These are phyloP conservation scores for Coemansia sp. DNA, from an alignment of 192 early-diverging fungal species.

Conservation along the genomic window DNA sequence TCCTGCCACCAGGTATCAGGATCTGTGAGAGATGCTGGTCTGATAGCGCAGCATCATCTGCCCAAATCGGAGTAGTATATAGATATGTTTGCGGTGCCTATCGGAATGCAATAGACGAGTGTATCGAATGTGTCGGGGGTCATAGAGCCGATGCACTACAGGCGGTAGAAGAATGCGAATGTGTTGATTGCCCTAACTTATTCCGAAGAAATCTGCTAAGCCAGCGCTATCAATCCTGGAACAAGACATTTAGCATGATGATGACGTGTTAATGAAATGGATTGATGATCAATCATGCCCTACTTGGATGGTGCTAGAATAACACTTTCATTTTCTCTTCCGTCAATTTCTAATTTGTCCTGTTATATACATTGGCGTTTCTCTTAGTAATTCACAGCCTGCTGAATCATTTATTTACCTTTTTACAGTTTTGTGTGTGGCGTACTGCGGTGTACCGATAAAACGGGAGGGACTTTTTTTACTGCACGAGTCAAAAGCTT, in stretches of 20 bases:
- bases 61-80: constrained; percentile 11
- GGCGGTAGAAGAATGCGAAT: constrained; percentile 33
- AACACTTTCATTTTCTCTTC: no score
- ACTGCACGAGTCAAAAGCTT: background rate
- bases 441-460: no score
- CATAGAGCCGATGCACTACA: constrained; percentile 30
- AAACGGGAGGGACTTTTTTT: background rate
- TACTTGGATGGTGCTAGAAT: no score
- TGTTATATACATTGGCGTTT: no score
- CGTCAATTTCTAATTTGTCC: no score
- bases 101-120: constrained; percentile 18
- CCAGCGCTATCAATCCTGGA: constrained; percentile 25
- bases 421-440: no score
- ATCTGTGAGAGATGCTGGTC: constrained; percentile 22
- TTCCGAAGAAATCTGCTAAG: constrained; percentile 21
- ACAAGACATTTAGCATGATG: constrained; percentile 1
- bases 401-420: no score
- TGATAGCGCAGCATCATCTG: constrained; percentile 13
- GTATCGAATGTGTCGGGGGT: constrained; percentile 30
- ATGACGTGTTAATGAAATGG: no score
- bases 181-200: constrained; percentile 38
- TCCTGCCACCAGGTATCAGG: background rate
- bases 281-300: no score
- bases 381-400: no score
- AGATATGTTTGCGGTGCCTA: constrained; percentile 8